Percentiles rank a stretch among this genome's conserved stretches.
Conservation (phyloP, 176 grass and related monocot species). For the Triticum monococcum region DNA sequence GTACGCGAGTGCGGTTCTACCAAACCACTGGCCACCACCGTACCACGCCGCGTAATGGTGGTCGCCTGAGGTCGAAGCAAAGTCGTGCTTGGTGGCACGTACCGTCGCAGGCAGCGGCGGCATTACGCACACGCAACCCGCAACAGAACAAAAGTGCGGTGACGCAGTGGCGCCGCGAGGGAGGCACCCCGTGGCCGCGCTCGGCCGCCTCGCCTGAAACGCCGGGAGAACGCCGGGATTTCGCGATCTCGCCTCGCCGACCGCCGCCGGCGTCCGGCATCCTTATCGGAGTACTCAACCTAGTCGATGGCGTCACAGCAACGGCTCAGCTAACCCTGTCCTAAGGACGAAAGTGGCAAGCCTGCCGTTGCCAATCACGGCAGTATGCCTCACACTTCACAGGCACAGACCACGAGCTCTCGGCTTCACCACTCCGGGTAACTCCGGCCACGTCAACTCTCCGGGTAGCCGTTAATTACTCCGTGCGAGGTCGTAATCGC, state of each 20-base stretch:
- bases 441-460: background rate
- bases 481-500: background rate
- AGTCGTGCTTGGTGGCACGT: background rate
- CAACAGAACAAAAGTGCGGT: background rate
- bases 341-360: background rate
- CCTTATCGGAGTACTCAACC: background rate
- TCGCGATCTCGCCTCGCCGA: background rate
- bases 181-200: background rate
- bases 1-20: background rate
- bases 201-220: constrained; percentile 1
- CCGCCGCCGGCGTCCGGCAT: background rate
- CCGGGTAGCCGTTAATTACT: background rate
- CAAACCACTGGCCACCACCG: background rate
- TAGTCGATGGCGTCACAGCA: background rate
- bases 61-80: constrained; percentile 15
- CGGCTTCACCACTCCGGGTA: background rate
- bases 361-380: background rate
- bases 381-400: too few species aligned
- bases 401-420: background rate
- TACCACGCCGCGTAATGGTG: too few species aligned
- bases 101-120: background rate
- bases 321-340: too few species aligned
- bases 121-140: background rate
- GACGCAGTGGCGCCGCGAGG: background rate
- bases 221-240: background rate